Evolutionary conservation across 306 rosid genomes (phyloP).

Genomic region (Lagenaria siceraria): DNA sequence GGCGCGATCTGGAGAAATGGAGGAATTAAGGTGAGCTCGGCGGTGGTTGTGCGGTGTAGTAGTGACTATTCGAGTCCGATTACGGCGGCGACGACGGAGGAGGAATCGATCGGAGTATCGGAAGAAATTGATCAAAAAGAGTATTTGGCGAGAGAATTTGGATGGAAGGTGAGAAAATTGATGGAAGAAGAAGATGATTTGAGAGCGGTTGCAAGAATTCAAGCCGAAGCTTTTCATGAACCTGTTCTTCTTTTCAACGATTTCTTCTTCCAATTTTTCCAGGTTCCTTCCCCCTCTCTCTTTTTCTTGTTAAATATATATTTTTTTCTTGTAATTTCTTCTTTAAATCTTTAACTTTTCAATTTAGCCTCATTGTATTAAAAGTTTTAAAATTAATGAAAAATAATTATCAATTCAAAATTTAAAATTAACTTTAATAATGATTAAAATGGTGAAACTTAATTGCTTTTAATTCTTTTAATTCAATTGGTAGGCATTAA

Average conservation of each 20-base stretch:
- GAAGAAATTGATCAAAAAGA: slow-evolving; percentile 1
- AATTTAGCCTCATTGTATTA: too few species aligned
- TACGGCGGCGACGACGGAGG: background rate
- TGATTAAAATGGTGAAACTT: too few species aligned
- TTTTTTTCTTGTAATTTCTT: too few species aligned
- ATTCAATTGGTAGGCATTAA: too few species aligned
- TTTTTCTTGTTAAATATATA: background rate
- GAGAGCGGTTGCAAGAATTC: slow-evolving; percentile 45
- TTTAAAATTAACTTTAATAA: too few species aligned
- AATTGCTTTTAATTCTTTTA: too few species aligned
- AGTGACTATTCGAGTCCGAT: background rate
- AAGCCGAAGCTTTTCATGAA: slow-evolving; percentile 71
- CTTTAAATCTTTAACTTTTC: too few species aligned
- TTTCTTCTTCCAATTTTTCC: slow-evolving; percentile 59
- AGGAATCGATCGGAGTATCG: slow-evolving; percentile 10
- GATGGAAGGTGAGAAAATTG: slow-evolving; percentile 67
- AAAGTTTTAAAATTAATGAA: too few species aligned
- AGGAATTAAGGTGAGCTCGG: background rate
- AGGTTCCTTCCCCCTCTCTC: slow-evolving; percentile 23
- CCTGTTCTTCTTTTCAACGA: slow-evolving; percentile 51
- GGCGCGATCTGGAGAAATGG: background rate
- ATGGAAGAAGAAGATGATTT: slow-evolving; percentile 40
- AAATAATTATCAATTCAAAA: too few species aligned
- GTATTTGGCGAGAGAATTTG: slow-evolving; percentile 46
- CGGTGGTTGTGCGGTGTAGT: background rate